Conservation (phyloP, 192 early-diverging fungal genomes). For the Entophlyctis luteolus region DNA sequence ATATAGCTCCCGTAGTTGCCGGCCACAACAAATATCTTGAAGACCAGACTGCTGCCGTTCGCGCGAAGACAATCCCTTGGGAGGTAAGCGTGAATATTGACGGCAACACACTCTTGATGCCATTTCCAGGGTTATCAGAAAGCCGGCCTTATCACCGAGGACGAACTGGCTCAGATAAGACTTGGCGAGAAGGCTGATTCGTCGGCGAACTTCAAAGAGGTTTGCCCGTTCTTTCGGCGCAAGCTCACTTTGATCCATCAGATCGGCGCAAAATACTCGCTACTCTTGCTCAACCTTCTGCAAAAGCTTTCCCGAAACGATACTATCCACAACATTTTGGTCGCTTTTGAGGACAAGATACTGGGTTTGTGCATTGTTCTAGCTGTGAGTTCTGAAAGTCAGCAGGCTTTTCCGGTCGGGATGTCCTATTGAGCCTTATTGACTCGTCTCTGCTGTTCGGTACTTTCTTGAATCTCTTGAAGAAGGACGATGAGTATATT, state of each 20-base stretch:
- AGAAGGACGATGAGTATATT: constrained; percentile 83
- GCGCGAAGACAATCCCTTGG: constrained; percentile 87
- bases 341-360: constrained; percentile 78
- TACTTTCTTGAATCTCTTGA: constrained; percentile 55
- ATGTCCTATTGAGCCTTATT: constrained; percentile 15
- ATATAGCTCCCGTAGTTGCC: constrained; percentile 51
- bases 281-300: constrained; percentile 66
- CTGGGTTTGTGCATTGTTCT: too few species aligned
- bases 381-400: too few species aligned
- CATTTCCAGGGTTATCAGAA: constrained; percentile 87
- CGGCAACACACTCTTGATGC: too few species aligned
- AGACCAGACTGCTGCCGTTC: constrained; percentile 65
- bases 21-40: constrained; percentile 76
- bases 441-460: constrained; percentile 37
- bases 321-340: constrained; percentile 84
- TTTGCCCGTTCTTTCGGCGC: too few species aligned
- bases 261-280: constrained; percentile 54
- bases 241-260: too few species aligned
- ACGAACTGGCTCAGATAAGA: constrained; percentile 69
- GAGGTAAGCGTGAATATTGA: constrained; percentile 77
- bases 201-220: constrained; percentile 39
- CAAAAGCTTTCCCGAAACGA: constrained; percentile 76
- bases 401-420: constrained; percentile 11
- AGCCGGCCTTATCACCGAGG: constrained; percentile 75
- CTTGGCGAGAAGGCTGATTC: constrained; percentile 43